phyloP scores from a whole-genome alignment of 345 rosid species.

The Syzygium oleosum region DNA sequence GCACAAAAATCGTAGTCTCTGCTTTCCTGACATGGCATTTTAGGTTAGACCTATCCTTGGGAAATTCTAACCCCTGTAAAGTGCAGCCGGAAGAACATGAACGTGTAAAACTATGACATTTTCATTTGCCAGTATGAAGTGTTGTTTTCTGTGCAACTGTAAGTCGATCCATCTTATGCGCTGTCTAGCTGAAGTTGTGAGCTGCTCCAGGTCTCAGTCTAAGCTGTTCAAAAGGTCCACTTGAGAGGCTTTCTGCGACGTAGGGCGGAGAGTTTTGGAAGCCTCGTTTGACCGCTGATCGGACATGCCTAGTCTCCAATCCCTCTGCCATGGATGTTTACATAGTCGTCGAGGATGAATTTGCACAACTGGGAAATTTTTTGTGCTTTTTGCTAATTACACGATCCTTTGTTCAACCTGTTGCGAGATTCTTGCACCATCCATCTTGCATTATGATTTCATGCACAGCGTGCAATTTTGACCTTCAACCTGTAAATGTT shows the following conservation, averaged over 20 bases:
- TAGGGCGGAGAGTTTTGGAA: background rate
- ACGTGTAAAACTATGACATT: background rate
- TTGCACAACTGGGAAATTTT: background rate
- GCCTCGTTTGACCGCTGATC: background rate
- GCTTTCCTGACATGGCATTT: background rate
- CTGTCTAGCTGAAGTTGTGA: background rate
- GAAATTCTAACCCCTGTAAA: slow-evolving; percentile 8
- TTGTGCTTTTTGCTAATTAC: background rate
- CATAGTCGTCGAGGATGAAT: background rate
- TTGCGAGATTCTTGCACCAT: background rate
- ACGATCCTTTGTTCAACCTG: background rate
- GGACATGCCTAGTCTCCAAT: background rate
- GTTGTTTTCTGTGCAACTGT: background rate
- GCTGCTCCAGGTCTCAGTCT: background rate
- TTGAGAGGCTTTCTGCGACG: no score
- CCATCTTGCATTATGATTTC: background rate
- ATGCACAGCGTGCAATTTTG: background rate
- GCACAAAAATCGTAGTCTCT: background rate
- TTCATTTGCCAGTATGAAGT: background rate
- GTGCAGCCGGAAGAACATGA: background rate
- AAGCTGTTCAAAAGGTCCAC: background rate
- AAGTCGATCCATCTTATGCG: background rate
- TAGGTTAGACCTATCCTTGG: slow-evolving; percentile 12
- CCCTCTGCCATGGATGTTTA: background rate
- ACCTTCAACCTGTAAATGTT: background rate